Conservation (phyloP, 2,329 filamentous ascomycete genomes). For the Sporothrix inflata region DNA sequence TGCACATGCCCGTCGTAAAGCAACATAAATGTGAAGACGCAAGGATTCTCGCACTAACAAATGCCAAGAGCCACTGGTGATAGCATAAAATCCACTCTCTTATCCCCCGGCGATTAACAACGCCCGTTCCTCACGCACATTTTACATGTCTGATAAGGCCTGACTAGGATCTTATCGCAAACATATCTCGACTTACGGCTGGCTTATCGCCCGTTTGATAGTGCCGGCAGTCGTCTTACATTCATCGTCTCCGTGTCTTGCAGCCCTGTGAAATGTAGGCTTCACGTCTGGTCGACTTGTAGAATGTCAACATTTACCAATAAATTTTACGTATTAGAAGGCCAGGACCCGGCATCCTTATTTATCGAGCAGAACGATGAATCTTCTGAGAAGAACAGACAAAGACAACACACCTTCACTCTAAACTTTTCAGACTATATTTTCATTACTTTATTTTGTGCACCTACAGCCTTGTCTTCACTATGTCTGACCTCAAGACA, state of each 20-base stretch:
- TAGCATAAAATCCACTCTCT: background rate
- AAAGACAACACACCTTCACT: background rate
- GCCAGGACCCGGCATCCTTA: background rate
- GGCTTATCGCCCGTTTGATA: background rate
- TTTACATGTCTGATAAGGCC: background rate
- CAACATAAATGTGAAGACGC: too few relatives aligned
- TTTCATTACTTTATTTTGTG: background rate
- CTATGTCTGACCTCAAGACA: background rate
- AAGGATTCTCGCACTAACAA: too few relatives aligned
- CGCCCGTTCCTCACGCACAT: background rate
- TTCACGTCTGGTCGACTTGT: background rate
- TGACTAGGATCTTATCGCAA: background rate
- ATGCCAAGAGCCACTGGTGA: background rate
- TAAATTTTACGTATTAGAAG: background rate
- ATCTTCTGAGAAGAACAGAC: background rate
- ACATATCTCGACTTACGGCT: background rate
- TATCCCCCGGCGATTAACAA: background rate
- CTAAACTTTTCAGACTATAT: background rate
- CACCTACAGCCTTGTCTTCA: too few relatives aligned
- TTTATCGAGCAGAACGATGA: background rate
- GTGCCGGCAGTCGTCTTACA: background rate
- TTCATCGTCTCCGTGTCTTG: background rate
- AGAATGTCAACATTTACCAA: too few relatives aligned
- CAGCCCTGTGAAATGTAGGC: background rate
- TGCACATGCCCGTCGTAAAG: too few relatives aligned